Evolutionary conservation across 2,329 filamentous ascomycete species (phyloP).

Genomic region (Beauveria australis): DNA sequence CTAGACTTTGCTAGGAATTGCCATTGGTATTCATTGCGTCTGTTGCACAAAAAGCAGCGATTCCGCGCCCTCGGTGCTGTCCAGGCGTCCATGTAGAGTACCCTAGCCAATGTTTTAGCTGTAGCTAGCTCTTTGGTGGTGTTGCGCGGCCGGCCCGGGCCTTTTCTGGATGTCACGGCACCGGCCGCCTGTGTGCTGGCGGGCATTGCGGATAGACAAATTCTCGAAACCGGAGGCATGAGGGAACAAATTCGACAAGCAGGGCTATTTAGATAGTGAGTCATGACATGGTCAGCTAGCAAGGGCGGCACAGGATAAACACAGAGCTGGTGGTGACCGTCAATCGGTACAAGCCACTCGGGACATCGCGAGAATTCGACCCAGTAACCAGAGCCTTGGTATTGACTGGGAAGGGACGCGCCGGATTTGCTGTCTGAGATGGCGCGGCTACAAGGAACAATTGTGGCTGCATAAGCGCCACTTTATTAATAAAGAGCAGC

Average conservation of each 20-base stretch:
- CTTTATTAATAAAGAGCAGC: not conserved
- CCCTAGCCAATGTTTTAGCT: not conserved
- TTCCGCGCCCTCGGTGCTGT: not conserved
- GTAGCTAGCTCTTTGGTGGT: not conserved
- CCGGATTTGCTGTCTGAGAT: not conserved
- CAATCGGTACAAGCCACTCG: constrained; percentile 7
- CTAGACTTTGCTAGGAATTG: not conserved
- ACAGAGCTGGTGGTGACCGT: not conserved
- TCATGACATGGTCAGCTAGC: not conserved
- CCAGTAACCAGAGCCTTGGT: constrained; percentile 3
- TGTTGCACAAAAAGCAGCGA: not conserved
- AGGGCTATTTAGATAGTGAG: not conserved
- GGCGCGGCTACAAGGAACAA: not conserved
- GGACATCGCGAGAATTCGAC: not conserved
- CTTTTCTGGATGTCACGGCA: not conserved
- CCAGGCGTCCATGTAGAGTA: not conserved
- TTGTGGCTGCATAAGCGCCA: constrained; percentile 7
- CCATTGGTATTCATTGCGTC: not conserved
- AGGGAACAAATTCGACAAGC: not conserved
- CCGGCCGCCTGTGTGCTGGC: not conserved
- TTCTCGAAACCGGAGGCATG: not conserved
- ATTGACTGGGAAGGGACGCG: not conserved
- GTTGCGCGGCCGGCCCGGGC: not conserved
- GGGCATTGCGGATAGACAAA: not conserved
- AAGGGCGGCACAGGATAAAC: not conserved